phyloP scores from a whole-genome alignment of 345 rosid genomes.

The Camelina laxa region DNA sequence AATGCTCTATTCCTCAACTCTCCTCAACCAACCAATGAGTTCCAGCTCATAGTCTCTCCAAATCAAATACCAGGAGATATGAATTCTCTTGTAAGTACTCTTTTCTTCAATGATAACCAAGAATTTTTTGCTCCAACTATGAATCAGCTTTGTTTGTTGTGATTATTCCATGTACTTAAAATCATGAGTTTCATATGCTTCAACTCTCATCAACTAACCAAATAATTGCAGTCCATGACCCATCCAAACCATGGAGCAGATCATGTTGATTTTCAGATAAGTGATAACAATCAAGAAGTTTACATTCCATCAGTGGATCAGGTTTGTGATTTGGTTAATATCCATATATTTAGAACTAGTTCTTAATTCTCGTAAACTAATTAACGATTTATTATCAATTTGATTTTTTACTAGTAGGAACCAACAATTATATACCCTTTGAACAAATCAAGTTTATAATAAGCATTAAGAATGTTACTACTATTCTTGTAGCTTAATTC shows the following conservation, averaged over 20 bases:
- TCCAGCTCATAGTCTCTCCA: background rate
- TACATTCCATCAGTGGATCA: slow-evolving; percentile 19
- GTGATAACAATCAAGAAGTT: background rate
- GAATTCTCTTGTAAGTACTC: too few species aligned
- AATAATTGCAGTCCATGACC: background rate
- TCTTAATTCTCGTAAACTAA: background rate
- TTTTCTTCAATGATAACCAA: too few species aligned
- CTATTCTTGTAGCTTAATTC: too few species aligned
- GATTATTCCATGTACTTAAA: too few species aligned
- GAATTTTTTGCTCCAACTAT: too few species aligned
- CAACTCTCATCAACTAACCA: background rate
- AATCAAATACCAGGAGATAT: too few species aligned
- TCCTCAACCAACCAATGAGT: background rate
- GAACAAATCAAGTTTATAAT: too few species aligned
- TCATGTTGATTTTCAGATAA: background rate
- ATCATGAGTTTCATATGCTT: background rate
- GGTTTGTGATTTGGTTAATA: background rate
- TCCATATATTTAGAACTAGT: background rate
- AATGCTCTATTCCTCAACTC: background rate
- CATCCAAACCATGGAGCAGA: background rate
- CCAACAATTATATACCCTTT: too few species aligned
- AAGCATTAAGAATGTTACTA: too few species aligned
- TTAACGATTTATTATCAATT: too few species aligned
- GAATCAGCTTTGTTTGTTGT: too few species aligned
- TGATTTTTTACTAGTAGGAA: too few species aligned